Percentiles rank a stretch among this genome's conserved stretches.
These are phyloP conservation scores for Castanea crenata DNA, from an alignment of 306 rosid species.

Conservation along the genomic window DNA sequence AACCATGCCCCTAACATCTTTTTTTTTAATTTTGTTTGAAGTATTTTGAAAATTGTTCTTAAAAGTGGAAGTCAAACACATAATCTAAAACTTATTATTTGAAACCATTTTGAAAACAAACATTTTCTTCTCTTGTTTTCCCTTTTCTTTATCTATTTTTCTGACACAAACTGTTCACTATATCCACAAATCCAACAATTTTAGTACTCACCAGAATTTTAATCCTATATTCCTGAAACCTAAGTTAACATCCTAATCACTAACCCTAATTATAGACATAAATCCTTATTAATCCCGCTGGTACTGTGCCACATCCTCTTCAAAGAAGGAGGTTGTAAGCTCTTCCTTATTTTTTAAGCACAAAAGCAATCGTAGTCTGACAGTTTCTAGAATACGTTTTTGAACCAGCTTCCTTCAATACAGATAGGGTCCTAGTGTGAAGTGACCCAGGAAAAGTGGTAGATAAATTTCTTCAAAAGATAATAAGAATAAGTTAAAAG, in stretches of 20 bases:
- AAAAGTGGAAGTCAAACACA: no score
- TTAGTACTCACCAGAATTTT: neutral
- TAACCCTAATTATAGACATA: neutral
- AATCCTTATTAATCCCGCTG: neutral
- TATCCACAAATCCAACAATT: neutral
- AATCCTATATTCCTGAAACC: neutral
- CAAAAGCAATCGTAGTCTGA: neutral
- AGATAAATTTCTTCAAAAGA: neutral
- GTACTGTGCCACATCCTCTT: neutral
- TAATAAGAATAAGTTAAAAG: neutral
- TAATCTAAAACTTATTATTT: no score
- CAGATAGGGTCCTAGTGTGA: neutral
- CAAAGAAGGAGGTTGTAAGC: neutral
- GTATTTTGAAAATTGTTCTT: no score
- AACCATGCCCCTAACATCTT: no score
- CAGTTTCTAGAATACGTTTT: neutral
- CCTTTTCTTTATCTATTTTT: neutral
- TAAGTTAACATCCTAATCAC: neutral
- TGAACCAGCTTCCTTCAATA: neutral
- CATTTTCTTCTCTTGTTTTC: neutral
- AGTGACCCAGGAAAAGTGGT: neutral
- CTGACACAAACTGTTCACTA: neutral
- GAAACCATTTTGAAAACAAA: no score
- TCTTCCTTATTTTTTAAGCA: neutral
- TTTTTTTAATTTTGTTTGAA: no score